phyloP scores from a whole-genome alignment of 495 filamentous ascomycete species.

The Aspergillus leporis region DNA sequence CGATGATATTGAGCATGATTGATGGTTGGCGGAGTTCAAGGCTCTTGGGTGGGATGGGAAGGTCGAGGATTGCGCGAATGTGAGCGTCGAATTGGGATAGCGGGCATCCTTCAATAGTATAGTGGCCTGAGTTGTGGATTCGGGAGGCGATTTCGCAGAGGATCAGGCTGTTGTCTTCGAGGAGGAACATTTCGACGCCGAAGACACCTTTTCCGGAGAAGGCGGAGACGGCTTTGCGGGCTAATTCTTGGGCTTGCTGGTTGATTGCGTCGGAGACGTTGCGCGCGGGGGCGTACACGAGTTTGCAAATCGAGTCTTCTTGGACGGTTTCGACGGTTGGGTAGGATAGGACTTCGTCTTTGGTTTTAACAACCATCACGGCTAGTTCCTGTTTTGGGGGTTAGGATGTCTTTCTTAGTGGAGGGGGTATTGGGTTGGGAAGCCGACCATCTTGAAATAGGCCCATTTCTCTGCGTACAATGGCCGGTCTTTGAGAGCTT shows the following conservation, averaged over 20 bases:
- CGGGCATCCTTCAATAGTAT: slow-evolving; percentile 91
- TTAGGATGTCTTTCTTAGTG: slow-evolving; percentile 4
- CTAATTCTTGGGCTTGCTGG: slow-evolving; percentile 70
- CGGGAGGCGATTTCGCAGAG: slow-evolving; percentile 95
- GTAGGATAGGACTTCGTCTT: slow-evolving; percentile 75
- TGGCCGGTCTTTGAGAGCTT: slow-evolving; percentile 66
- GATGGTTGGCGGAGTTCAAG: slow-evolving; percentile 63
- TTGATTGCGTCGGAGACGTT: slow-evolving; percentile 61
- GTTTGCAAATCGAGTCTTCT: slow-evolving; percentile 93
- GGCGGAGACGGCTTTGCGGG: slow-evolving; percentile 71
- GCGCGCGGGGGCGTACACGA: slow-evolving; percentile 84
- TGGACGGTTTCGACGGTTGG: slow-evolving; percentile 93
- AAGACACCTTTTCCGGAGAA: slow-evolving; percentile 92
- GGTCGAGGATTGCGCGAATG: slow-evolving; percentile 79
- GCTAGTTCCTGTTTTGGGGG: slow-evolving; percentile 64
- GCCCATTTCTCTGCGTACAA: slow-evolving; percentile 94
- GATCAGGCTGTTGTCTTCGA: slow-evolving; percentile 71
- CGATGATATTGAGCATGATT: slow-evolving; percentile 97
- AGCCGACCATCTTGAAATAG: slow-evolving; percentile 65
- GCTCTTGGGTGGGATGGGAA: slow-evolving; percentile 64
- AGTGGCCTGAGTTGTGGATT: slow-evolving; percentile 95
- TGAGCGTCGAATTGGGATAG: slow-evolving; percentile 93
- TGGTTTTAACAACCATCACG: slow-evolving; percentile 92
- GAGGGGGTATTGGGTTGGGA: background rate
- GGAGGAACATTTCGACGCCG: slow-evolving; percentile 94